Base-by-base conservation (phyloP, 805 yeast genomes). In the Lipomyces lipofer region DNA sequence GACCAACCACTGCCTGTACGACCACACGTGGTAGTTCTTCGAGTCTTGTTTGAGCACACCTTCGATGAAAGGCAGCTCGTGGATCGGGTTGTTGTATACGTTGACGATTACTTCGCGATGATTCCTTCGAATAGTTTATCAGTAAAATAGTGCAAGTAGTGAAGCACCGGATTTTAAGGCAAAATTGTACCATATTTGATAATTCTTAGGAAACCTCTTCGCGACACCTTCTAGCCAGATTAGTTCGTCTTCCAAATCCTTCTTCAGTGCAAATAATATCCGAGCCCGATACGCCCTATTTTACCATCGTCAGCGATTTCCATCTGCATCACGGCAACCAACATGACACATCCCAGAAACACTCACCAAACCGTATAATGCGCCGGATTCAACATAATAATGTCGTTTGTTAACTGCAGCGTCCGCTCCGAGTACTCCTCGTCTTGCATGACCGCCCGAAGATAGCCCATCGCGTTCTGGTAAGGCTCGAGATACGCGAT, bases 21-120 rank as follows among this genome's bases (percentile, higher is more conserved):
- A 81, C 98, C 99, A 94, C 4, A 91, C 97, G 65, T 94, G 99
- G 69, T 94, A 95, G 72, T 94, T 94, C 67, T 94, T 94, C 4
- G 84, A 68, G 66, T 94, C 99, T 46, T 82, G 85, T 10, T 78
- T 80, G 3, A 94, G 70, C 86, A 92, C 86, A 44, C 77, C 71
- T 36, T 78, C 77, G 39, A 86, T 73, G 21, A 89, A 76, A 1
- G 87, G 85, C 48, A 76, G 75, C 66, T 94, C 98, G 33, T 83
- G 72, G 39, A 70, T 73, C 1, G 77, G 70, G n/a, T 51, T 30
- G 12, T 43, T 43, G 6, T 52, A 51, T 24, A 43, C 36, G 24
- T 54, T 50, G 15, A 58, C 59, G 15, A 64, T 51, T 32, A 54
- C 39, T 65, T 86, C 91, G 52, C 97, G 79, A 66, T 92, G 91